A percentile compares a stretch with the other conserved stretches of the same genome.
Conservation (phyloP, 2,329 filamentous ascomycete species). For the Fusarium nodosum region DNA sequence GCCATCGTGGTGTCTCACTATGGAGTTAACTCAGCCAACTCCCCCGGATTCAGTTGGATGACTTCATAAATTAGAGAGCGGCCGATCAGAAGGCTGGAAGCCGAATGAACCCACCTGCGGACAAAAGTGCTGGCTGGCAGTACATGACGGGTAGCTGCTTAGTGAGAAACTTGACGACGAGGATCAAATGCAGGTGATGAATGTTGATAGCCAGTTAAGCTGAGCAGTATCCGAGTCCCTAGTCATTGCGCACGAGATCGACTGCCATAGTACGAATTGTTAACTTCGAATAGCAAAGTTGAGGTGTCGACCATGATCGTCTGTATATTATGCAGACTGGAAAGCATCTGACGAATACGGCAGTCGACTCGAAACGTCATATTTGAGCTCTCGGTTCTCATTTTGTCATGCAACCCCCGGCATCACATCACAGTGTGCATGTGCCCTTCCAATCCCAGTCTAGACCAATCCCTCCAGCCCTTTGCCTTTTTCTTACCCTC, state of each 20-base stretch:
- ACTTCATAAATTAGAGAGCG: constrained; percentile 7
- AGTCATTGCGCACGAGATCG: constrained; percentile 18
- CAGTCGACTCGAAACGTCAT: constrained; percentile 39
- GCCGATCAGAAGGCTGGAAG: constrained; percentile 23
- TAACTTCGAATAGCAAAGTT: constrained; percentile 28
- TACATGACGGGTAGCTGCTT: constrained; percentile 36
- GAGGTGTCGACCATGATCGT: constrained; percentile 33
- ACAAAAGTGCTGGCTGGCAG: constrained; percentile 38
- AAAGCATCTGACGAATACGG: constrained; percentile 23
- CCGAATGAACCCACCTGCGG: constrained; percentile 5
- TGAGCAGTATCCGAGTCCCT: constrained; percentile 23
- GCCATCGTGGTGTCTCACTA: constrained; percentile 40
- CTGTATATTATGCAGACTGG: neutral
- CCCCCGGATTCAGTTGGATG: constrained; percentile 23
- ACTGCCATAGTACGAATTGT: constrained; percentile 14
- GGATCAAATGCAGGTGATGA: constrained; percentile 33
- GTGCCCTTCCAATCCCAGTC: constrained; percentile 23
- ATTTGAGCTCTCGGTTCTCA: constrained; percentile 43
- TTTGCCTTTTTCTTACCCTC: constrained; percentile 14
- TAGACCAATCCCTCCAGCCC: constrained; percentile 41
- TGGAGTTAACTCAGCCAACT: constrained; percentile 2
- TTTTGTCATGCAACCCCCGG: constrained; percentile 36
- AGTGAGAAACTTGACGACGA: constrained; percentile 29
- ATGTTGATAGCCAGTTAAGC: constrained; percentile 28
- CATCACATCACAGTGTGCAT: constrained; percentile 46